These are phyloP conservation scores for Fusarium metavorans DNA, from an alignment of 2,329 filamentous ascomycete genomes.

Conservation along the genomic window DNA sequence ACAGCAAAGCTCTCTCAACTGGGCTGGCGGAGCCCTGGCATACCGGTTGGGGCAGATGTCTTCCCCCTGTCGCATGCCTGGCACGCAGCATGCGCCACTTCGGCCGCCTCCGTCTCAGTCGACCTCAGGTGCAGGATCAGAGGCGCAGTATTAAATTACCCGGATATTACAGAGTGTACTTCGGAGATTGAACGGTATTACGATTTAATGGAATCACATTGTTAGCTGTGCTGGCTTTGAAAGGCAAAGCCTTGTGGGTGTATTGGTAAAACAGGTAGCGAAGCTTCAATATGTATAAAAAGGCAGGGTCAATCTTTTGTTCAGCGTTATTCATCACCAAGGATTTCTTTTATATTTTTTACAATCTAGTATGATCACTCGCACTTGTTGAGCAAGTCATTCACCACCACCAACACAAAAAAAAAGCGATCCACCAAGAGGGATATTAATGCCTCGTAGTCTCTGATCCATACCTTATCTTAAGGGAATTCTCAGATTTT, in stretches of 20 bases:
- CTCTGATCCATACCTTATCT: not conserved
- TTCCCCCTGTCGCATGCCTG: not conserved
- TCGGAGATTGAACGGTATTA: not conserved
- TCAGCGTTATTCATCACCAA: not conserved
- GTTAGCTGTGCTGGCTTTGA: not conserved
- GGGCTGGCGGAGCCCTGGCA: not conserved
- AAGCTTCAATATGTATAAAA: not conserved
- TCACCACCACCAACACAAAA: not conserved
- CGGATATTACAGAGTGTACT: not conserved
- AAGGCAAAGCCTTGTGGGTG: not conserved
- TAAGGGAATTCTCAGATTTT: not conserved
- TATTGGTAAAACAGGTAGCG: not conserved
- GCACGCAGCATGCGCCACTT: not conserved
- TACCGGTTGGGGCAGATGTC: not conserved
- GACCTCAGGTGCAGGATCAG: not conserved
- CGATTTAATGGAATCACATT: not conserved
- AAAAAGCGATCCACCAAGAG: not conserved
- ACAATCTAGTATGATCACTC: not conserved
- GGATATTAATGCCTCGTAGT: not conserved
- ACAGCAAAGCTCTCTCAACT: not conserved
- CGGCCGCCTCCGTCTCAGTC: not conserved
- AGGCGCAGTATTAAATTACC: not conserved
- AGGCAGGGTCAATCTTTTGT: not conserved
- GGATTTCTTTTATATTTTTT: not conserved
- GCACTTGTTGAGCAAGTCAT: not conserved